Conservation (phyloP, 352 stramenopile genomes). For the Globisporangium ultimum region DNA sequence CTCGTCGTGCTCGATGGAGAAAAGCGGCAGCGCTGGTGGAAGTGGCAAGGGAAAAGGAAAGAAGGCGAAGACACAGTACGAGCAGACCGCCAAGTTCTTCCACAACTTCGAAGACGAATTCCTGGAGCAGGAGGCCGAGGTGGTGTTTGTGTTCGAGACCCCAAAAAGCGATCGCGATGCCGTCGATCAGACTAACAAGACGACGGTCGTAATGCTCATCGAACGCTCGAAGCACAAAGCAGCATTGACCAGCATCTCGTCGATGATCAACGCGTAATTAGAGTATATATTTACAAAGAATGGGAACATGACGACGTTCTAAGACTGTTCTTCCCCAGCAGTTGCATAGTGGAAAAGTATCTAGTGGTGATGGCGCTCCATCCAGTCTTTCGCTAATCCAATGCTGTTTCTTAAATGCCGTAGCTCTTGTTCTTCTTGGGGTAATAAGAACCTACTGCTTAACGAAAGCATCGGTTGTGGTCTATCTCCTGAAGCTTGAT, state of each 20-base stretch:
- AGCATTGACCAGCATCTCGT: slow-evolving; percentile 65
- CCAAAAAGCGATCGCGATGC: slow-evolving; percentile 60
- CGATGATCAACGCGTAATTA: slow-evolving; percentile 82
- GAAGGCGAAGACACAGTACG: slow-evolving; percentile 73
- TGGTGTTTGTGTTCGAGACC: slow-evolving; percentile 71
- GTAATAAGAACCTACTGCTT: slow-evolving; percentile 45
- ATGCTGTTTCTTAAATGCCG: slow-evolving; percentile 48
- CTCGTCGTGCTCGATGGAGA: slow-evolving; percentile 59
- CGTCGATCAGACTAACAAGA: slow-evolving; percentile 57
- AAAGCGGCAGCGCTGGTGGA: slow-evolving; percentile 22
- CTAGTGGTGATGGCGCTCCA: slow-evolving; percentile 22
- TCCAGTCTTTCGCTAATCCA: slow-evolving; percentile 67
- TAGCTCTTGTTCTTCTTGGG: slow-evolving; percentile 59
- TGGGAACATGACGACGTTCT: too few relatives aligned
- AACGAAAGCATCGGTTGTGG: slow-evolving; percentile 1
- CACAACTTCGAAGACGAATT: slow-evolving; percentile 89
- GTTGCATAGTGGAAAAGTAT: too few relatives aligned
- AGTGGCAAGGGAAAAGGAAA: slow-evolving; percentile 51
- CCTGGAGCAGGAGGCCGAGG: slow-evolving; percentile 65
- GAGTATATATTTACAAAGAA: slow-evolving; percentile 41
- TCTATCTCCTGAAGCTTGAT: neutral
- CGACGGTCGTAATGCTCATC: slow-evolving; percentile 77
- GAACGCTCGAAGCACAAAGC: slow-evolving; percentile 78
- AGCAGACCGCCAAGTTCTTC: slow-evolving; percentile 70
- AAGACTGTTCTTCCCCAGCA: too few relatives aligned